Conservation (phyloP, 2,329 filamentous ascomycete genomes). For the Alternaria angustiovoidea region DNA sequence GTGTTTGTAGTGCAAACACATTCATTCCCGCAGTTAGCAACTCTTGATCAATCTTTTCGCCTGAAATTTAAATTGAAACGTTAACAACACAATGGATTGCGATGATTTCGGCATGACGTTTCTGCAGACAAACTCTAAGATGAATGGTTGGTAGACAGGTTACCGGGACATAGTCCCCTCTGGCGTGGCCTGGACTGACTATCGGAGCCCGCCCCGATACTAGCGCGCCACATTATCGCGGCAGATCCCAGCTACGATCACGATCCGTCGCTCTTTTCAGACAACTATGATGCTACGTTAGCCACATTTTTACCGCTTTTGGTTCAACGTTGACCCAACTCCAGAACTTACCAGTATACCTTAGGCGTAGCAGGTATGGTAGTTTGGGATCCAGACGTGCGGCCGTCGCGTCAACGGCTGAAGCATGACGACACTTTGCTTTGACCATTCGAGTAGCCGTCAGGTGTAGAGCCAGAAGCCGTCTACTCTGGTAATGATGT, state of each 20-base stretch:
- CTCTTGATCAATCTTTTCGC: neutral
- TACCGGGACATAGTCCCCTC: neutral
- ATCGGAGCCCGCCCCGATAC: neutral
- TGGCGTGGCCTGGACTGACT: neutral
- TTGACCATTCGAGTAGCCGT: neutral
- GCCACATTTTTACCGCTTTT: conserved; percentile 3
- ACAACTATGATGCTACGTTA: neutral
- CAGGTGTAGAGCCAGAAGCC: neutral
- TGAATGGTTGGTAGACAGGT: neutral
- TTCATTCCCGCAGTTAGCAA: neutral
- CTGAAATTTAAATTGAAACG: neutral
- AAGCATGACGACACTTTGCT: conserved; percentile 6
- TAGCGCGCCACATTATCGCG: neutral
- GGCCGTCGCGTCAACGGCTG: conserved; percentile 3
- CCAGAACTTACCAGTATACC: neutral
- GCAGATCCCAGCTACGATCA: conserved; percentile 1
- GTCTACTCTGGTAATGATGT: neutral
- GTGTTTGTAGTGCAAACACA: too few relatives aligned
- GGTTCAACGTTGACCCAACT: neutral
- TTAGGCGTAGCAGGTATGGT: neutral
- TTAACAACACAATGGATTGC: neutral
- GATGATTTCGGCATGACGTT: neutral
- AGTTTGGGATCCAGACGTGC: neutral
- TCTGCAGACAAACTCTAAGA: neutral
- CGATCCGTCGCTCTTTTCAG: conserved; percentile 2